Evolutionary conservation across 192 early-diverging fungal genomes (phyloP).

Genomic region (Coemansia reversa): DNA sequence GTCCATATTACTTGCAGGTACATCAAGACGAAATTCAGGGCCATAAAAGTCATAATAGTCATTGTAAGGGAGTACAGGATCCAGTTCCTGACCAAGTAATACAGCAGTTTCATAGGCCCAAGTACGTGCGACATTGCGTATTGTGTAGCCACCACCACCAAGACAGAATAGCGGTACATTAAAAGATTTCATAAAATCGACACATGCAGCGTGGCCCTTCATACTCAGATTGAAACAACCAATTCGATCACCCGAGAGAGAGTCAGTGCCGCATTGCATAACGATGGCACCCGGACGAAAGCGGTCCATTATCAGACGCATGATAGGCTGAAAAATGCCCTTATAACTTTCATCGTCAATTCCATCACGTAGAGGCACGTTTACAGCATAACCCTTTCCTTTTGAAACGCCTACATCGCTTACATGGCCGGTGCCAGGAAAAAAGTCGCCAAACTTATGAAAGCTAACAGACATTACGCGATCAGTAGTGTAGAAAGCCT

Average conservation of each 20-base stretch:
- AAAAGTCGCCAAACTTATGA: slow-evolving; percentile 98
- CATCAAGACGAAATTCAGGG: slow-evolving; percentile 86
- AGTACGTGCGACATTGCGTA: slow-evolving; percentile 89
- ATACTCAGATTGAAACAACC: slow-evolving; percentile 95
- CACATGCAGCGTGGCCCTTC: slow-evolving; percentile 91
- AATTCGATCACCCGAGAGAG: slow-evolving; percentile 87
- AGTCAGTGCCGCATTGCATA: slow-evolving; percentile 95
- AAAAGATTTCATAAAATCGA: slow-evolving; percentile 89
- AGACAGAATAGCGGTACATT: slow-evolving; percentile 87
- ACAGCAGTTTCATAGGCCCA: slow-evolving; percentile 96
- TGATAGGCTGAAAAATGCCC: slow-evolving; percentile 84
- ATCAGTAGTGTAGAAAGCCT: slow-evolving; percentile 98
- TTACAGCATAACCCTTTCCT: slow-evolving; percentile 91
- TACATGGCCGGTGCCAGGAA: slow-evolving; percentile 97
- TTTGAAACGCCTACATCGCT: slow-evolving; percentile 84
- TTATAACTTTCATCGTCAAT: slow-evolving; percentile 92
- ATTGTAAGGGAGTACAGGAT: slow-evolving; percentile 76
- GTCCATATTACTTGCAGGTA: slow-evolving; percentile 82
- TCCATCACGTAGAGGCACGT: slow-evolving; percentile 93
- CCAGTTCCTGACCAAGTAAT: slow-evolving; percentile 69
- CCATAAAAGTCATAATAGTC: slow-evolving; percentile 91
- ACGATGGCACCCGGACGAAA: slow-evolving; percentile 90
- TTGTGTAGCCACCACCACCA: slow-evolving; percentile 97
- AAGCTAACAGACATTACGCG: slow-evolving; percentile 99
- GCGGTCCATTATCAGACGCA: slow-evolving; percentile 83